Base-by-base conservation (phyloP, 2,329 filamentous ascomycete genomes). In the Periconia digitata region DNA sequence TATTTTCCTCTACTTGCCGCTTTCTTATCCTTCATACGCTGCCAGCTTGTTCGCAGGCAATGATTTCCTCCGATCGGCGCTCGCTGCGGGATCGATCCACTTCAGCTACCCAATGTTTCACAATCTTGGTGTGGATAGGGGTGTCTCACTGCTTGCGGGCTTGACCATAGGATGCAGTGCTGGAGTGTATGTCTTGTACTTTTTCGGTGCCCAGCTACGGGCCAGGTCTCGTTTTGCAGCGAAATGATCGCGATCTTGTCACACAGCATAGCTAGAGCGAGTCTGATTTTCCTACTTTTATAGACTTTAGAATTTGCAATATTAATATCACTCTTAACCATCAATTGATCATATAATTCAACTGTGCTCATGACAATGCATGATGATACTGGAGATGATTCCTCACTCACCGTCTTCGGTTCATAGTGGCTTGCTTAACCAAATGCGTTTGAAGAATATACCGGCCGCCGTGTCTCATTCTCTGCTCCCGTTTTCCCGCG, bases 1-100 rank as follows among this genome's bases (percentile, higher is more conserved):
- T 1, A 69, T 81, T 1, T 79, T 81, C 46, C 79, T 82, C 2
- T 90, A 89, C 55, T 73, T 88, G 2, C 80, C 87, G 43, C 82
- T 89, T 38, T 75, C 78, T 2, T 86, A 80, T 58, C 85, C 16
- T 79, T 80, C 67, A 47, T 70, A 67, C 18, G 66, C 66, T 1
- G 67, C 69, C 1, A 59, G 53, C 3, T 81, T 84, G 0, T 78
- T 87, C 1, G 85, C 86, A 0, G 85, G 84, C 1, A 85, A 85
- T n/a, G 67, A 85, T 0, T 79, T 87, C 10, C 58, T 84, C 12
- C 67, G 83, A 23, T 58, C 49, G 2, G 77, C 81, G 2, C 69
- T 87, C 3, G 85, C 84, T 6, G 82, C 79, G 43, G 83, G 77
- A 0, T 79, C 79, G 21, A 77, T 87, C 39, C 69, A 86, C 17